phyloP scores from a whole-genome alignment of 495 filamentous ascomycete genomes.

The Aspergillus sclerotioniger region DNA sequence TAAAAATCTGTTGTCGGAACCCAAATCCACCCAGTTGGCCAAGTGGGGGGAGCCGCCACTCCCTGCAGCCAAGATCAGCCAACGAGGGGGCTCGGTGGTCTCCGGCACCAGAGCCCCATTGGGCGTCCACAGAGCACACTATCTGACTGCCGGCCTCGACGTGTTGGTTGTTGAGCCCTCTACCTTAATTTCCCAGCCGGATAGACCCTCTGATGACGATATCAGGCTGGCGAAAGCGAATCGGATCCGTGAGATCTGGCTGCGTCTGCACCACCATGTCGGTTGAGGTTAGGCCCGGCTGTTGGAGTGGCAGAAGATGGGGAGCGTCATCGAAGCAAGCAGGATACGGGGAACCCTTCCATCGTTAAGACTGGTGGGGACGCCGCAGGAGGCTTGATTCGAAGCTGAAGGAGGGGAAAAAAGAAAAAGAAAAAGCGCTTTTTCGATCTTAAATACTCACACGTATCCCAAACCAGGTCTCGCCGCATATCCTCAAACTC shows the following conservation, averaged over 20 bases:
- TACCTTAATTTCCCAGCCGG: not conserved
- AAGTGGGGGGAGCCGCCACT: slow-evolving; percentile 6
- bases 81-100: not conserved
- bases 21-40: not conserved
- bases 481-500: not conserved
- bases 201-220: slow-evolving; percentile 9
- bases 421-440: not conserved
- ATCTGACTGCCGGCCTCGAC: not conserved
- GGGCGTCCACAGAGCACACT: not conserved
- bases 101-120: slow-evolving; percentile 1
- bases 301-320: not conserved
- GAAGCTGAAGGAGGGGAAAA: not conserved
- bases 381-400: not conserved
- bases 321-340: not conserved
- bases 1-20: slow-evolving; percentile 7
- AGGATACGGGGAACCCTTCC: slow-evolving; percentile 1
- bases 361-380: slow-evolving; percentile 1
- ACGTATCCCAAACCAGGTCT: not conserved
- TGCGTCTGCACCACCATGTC: not conserved
- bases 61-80: not conserved
- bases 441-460: slow-evolving; percentile 5
- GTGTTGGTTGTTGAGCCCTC: not conserved
- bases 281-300: not conserved
- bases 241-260: slow-evolving; percentile 1
- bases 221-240: not conserved